These are phyloP conservation scores for Metschnikowia similis DNA, from an alignment of 805 yeast genomes.

Conservation along the genomic window DNA sequence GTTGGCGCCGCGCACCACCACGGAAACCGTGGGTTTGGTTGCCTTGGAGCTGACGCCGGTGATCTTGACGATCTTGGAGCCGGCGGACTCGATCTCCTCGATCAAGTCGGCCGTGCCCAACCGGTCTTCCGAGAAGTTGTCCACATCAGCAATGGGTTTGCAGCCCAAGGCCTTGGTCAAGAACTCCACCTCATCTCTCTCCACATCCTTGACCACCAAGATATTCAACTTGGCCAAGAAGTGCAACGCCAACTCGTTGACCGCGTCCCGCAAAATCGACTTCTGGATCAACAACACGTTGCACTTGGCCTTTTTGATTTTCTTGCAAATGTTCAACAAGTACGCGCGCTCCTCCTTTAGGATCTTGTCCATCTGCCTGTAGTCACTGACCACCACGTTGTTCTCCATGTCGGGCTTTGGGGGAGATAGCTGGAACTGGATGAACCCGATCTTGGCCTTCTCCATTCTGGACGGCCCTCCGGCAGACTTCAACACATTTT, in stretches of 20 bases:
- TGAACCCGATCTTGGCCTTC: constrained; percentile 84
- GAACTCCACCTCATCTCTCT: constrained; percentile 94
- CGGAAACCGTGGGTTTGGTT: constrained; percentile 70
- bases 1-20: constrained; percentile 94
- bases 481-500: constrained; percentile 80
- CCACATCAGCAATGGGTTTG: constrained; percentile 94
- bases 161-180: constrained; percentile 82
- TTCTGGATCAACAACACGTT: constrained; percentile 87
- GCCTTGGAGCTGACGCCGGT: constrained; percentile 65
- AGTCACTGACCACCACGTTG: constrained; percentile 94
- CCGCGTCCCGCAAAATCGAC: constrained; percentile 92
- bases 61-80: constrained; percentile 83
- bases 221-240: constrained; percentile 90
- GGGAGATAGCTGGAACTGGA: constrained; percentile 93
- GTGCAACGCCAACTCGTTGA: constrained; percentile 90
- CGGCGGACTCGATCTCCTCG: constrained; percentile 86
- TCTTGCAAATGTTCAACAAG: constrained; percentile 88
- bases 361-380: constrained; percentile 98
- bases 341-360: constrained; percentile 97
- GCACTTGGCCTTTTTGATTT: constrained; percentile 95
- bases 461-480: constrained; percentile 95
- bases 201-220: constrained; percentile 91
- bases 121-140: constrained; percentile 87
- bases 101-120: constrained; percentile 88
- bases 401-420: constrained; percentile 98